Evolutionary conservation across 371 early-diverging fungal genomes (phyloP), one percentile per base, ranked within the genome.

Genomic region (Vavraia culicis): DNA sequence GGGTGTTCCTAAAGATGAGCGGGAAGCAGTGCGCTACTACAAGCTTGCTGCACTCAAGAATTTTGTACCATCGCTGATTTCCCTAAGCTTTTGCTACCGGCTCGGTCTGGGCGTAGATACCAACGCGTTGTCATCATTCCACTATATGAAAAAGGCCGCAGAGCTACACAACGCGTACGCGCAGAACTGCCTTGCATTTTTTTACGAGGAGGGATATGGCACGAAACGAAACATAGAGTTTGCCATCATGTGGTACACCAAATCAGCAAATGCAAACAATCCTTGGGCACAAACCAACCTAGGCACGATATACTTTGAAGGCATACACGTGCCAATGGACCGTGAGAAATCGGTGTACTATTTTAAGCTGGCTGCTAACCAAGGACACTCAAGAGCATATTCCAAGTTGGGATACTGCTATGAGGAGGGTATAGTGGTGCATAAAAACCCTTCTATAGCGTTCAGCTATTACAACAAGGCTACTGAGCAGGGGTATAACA

Each of bases 101-200:
- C 37, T 51, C 15, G 58, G 58, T 11, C 50, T 35, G 33, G 58
- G 58, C 3, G 34, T 46, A 27, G 3, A 13, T 5, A 9, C 14
- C 31, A 51, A 50, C 31, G 33, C 50, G 1, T 23, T 20, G 14
- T 22, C 41, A 19, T 49, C 61, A 1, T 56, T 58, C 27, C 3
- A 21, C 33, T 21, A 45, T 3, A 58, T 58, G 52, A 62, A 64
- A 39, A 67, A 72, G 43, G 72, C 85, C 0, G 82, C 89, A 9
- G 78, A 81, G 56, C 75, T 78, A 59, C 79, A 78, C 41, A 81
- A 82, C 67, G 73, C 78, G 19, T 80, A 80, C 74, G 86, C 86
- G 4, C 81, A 81, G 59, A 82, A 81, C 69, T 75, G 77, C 55
- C 67, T 88, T 2, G 86, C 81, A 16, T 78, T 75, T 58, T 80